Evolutionary conservation across 352 stramenopile genomes (phyloP).

Genomic region (Saprolegnia diclina): DNA sequence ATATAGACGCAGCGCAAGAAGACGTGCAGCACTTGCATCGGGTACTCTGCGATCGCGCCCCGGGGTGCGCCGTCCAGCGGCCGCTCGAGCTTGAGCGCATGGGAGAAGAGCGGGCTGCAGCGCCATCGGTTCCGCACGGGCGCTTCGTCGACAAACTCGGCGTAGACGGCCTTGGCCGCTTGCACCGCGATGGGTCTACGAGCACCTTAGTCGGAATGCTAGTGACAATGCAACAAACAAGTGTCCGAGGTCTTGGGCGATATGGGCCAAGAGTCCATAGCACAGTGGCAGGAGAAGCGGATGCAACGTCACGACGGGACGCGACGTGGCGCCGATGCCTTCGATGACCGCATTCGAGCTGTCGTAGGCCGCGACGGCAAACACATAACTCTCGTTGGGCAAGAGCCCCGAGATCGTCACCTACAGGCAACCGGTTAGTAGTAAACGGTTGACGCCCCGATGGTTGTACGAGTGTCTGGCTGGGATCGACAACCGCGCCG

Average conservation of each 20-base stretch:
- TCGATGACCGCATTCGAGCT: slow-evolving; percentile 51
- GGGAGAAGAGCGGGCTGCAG: slow-evolving; percentile 53
- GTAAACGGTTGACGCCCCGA: neutral
- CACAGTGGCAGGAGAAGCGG: slow-evolving; percentile 54
- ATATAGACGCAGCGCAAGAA: slow-evolving; percentile 50
- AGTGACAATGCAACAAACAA: too few relatives aligned
- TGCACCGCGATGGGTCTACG: slow-evolving; percentile 30
- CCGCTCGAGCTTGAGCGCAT: slow-evolving; percentile 37
- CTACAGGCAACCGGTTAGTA: neutral
- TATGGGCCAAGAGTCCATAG: slow-evolving; percentile 66
- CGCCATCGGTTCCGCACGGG: slow-evolving; percentile 37
- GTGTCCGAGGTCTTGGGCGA: slow-evolving; percentile 35
- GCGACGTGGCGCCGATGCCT: slow-evolving; percentile 56
- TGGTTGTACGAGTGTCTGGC: too few relatives aligned
- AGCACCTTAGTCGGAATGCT: neutral
- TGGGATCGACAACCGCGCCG: slow-evolving; percentile 39
- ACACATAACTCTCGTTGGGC: slow-evolving; percentile 77
- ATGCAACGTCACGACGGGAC: slow-evolving; percentile 57
- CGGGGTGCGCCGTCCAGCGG: neutral
- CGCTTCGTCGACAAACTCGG: slow-evolving; percentile 38
- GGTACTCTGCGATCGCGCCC: slow-evolving; percentile 41
- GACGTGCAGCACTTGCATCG: slow-evolving; percentile 47
- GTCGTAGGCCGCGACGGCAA: slow-evolving; percentile 76
- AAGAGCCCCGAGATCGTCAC: slow-evolving; percentile 48
- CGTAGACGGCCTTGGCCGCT: slow-evolving; percentile 46